Base-by-base conservation (phyloP, 1,284 basidiomycete genomes). In the Mycosarcoma mackinlayi region DNA sequence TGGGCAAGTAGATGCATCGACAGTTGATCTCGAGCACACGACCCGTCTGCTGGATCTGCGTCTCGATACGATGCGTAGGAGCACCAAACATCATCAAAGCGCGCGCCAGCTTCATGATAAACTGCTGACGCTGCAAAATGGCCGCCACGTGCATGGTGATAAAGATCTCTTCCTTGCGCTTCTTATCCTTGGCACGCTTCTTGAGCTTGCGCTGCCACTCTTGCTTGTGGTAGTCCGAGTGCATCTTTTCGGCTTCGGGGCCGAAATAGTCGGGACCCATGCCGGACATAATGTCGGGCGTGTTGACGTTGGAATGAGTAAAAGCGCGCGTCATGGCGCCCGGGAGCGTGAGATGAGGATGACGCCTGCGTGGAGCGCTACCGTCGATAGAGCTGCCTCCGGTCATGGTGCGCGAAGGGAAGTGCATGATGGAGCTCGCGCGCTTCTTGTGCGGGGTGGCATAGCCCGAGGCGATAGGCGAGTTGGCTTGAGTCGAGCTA, bases 31-130 rank as follows among this genome's bases (percentile, higher is more conserved):
- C 92, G 40, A 96, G 87, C 18, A 94, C 92, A 6, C 87, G 87
- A 13, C 90, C 92, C 4, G 93, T 93, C 24, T 90, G 89, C 82
- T 91, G 89, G 72, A 95, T 90, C 83, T 94, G 93, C 6, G 91
- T 88, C 79, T 91, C 91, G 41, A 95, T 87, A 42, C 93, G 89
- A 83, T 95, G 92, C 2, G 90, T 89, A n/a, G 93, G 93, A 3
- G 90, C 91, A 35, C 92, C 92, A 73, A 94, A 95, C 92, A 94
- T 94, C 92, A 95, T 94, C 86, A 96, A 88, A 8, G 92, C 89
- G 41, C 93, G 88, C 16, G 91, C 88, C 35, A 95, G 87, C 85
- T 95, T 95, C 81, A 94, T 85, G 60, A 96, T 86, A 84, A 95
- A 95, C 71, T 94, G 91, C 82, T 95, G 92, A 18, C 94, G 87